Base-by-base conservation (phyloP, 495 filamentous ascomycete genomes). In the Talaromyces proteolyticus region DNA sequence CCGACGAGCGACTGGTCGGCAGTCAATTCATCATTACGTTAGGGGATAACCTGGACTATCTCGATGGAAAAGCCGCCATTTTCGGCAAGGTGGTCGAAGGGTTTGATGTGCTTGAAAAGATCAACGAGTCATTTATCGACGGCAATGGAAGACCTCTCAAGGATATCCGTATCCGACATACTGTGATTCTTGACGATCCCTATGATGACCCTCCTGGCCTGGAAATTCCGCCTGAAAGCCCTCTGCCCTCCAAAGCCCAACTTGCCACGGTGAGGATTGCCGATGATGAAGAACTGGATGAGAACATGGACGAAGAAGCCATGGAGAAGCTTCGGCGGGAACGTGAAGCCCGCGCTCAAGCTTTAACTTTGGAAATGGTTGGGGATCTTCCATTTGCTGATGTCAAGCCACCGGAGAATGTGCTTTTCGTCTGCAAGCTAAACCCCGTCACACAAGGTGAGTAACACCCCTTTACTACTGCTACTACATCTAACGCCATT, bases 321-420 rank as follows among this genome's bases (percentile, higher is more conserved):
- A 75, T 87, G 44, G 93, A 96, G 62, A 87, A 82, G 62, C 71
- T 80, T 44, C 83, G 92, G 22, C 82, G 89, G 34, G 91, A 96
- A 61, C 81, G 91, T 22, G 93, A 98, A 62, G 94, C 94, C 2
- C 82, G 89, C 51, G 93, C 93, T 3, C 93, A 97, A 62, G 93
- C 93, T 2, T 65, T 98, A 54, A 98, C 93, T 0, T 74, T 98
- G 38, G 93, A 98, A 64, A 96, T 98, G 86, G 91, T 98, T 63
- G 93, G 93, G 19, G 93, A 98, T 66, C 76, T 98, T 50, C 94
- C 93, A 10, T 98, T 96, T 63, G 93, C 93, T 49, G 93, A 97
- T 68, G 92, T 98, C 63, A 96, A 94, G 53, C 93, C 93, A 5
- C 93, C 93, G 1, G 93, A 98, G 68, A 96, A 98, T 61, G 84